These are phyloP conservation scores for Ormosia emarginata DNA, from an alignment of 306 rosid genomes.

Conservation along the genomic window DNA sequence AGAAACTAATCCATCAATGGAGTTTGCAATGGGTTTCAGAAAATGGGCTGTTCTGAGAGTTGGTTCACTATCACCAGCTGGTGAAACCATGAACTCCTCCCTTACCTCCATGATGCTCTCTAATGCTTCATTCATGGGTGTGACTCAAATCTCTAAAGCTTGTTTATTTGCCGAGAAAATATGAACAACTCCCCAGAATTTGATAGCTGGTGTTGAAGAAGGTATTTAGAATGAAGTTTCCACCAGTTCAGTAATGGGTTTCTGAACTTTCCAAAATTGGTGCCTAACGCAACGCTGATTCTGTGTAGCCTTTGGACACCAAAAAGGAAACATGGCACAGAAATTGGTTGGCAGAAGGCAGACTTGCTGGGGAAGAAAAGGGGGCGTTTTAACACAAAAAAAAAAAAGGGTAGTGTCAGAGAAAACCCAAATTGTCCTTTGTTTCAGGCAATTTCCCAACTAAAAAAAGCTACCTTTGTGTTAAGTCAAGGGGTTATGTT, in stretches of 20 bases:
- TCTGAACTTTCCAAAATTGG: background rate
- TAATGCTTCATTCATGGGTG: constrained; percentile 4
- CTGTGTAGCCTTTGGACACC: background rate
- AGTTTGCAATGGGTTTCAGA: constrained; percentile 36
- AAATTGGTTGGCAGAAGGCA: background rate
- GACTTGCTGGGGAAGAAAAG: no score
- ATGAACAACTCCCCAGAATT: background rate
- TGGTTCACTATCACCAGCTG: constrained; percentile 40
- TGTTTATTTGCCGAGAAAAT: background rate
- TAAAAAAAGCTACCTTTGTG: no score
- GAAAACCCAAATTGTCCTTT: background rate
- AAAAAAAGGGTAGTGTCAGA: no score
- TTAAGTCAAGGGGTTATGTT: no score
- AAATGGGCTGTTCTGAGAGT: constrained; percentile 34
- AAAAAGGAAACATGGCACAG: background rate
- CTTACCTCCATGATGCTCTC: constrained; percentile 32
- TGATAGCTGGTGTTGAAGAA: background rate
- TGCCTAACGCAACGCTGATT: background rate
- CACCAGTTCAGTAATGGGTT: background rate
- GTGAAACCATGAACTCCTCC: constrained; percentile 49
- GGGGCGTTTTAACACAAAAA: no score
- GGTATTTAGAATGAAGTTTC: no score
- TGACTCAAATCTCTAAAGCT: background rate
- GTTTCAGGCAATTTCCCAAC: background rate
- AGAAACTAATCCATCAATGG: background rate